phyloP scores from a whole-genome alignment of 768 basidiomycete genomes.

The Mycena venus region DNA sequence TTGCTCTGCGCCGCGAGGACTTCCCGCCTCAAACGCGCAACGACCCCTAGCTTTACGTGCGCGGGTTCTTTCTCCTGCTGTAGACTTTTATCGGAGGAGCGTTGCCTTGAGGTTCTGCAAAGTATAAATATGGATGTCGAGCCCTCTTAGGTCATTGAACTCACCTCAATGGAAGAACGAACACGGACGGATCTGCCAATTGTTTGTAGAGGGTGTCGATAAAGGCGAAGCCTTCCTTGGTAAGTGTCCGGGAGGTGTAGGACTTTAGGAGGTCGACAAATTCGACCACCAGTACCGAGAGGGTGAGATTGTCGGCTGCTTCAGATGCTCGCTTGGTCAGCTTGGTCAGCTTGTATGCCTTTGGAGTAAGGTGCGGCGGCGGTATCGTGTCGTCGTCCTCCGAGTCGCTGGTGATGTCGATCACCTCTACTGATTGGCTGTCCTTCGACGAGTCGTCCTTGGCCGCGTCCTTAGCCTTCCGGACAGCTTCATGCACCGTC shows the following conservation, averaged over 20 bases:
- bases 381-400: constrained; percentile 42
- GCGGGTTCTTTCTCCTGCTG: constrained; percentile 58
- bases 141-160: constrained; percentile 34
- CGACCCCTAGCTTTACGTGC: constrained; percentile 70
- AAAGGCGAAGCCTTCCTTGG: constrained; percentile 70
- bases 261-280: constrained; percentile 75
- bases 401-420: constrained; percentile 64
- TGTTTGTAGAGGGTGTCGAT: constrained; percentile 80
- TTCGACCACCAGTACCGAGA: constrained; percentile 68
- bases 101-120: constrained; percentile 50
- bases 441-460: constrained; percentile 39
- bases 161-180: constrained; percentile 67
- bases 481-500: constrained; percentile 57
- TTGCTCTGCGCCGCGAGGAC: constrained; percentile 66
- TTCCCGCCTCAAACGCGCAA: constrained; percentile 69
- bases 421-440: constrained; percentile 44
- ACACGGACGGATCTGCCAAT: constrained; percentile 76
- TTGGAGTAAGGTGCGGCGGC: constrained; percentile 54
- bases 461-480: constrained; percentile 47
- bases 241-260: constrained; percentile 63
- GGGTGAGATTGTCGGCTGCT: constrained; percentile 67
- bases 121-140: background rate
- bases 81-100: constrained; percentile 55
- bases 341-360: constrained; percentile 66
- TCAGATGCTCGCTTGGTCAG: constrained; percentile 58